Evolutionary conservation across 2,329 filamentous ascomycete species (phyloP).

Genomic region (Diaporthe aspalathi): DNA sequence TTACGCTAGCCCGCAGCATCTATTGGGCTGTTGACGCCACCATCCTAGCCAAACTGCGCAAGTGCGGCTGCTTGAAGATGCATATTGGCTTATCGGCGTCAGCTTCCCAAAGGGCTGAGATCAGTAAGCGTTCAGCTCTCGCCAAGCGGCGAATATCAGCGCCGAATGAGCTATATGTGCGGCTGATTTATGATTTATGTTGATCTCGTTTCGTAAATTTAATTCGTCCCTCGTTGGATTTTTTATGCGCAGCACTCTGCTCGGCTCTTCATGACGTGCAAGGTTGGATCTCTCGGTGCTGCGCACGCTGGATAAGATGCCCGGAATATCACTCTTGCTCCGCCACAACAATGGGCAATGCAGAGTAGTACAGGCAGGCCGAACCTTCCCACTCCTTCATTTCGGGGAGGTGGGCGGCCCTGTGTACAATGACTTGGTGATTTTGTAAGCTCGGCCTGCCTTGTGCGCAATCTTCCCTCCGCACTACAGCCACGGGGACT

Average conservation of each 20-base stretch:
- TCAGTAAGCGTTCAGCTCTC: not conserved
- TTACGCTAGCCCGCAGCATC: not conserved
- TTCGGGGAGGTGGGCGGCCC: not conserved
- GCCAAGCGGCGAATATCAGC: not conserved
- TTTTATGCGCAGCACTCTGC: too few species aligned
- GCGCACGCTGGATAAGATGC: not conserved
- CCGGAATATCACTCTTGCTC: constrained; percentile 2
- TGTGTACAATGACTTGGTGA: not conserved
- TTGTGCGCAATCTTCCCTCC: too few species aligned
- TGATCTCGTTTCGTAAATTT: not conserved
- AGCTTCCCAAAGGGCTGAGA: not conserved
- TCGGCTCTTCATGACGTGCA: too few species aligned
- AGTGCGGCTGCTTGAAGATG: not conserved
- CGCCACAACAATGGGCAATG: not conserved
- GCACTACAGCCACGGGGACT: too few species aligned
- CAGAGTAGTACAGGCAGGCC: not conserved
- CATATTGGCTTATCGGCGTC: not conserved
- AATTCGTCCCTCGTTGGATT: not conserved
- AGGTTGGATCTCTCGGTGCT: not conserved
- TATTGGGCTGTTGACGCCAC: not conserved
- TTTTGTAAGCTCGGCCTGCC: not conserved
- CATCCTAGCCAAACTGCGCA: not conserved
- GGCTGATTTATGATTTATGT: not conserved
- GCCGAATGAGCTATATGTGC: not conserved
- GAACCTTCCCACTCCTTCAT: not conserved